phyloP scores from a whole-genome alignment of 1,284 basidiomycete species.

The Athelia sp. region DNA sequence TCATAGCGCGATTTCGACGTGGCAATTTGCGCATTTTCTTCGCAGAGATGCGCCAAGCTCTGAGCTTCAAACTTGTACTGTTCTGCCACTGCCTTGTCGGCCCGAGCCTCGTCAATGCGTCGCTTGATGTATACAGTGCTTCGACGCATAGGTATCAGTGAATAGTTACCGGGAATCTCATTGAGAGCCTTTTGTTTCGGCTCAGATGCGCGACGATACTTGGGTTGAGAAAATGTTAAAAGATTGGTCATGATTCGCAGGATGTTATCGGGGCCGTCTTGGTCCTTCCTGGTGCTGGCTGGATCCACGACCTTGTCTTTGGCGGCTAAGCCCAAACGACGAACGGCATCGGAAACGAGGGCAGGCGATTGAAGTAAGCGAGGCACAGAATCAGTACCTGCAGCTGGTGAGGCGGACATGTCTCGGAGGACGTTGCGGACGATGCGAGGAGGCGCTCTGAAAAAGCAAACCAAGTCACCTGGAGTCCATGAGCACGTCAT shows the following conservation, averaged over 20 bases:
- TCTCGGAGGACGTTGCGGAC: conserved; percentile 53
- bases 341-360: conserved; percentile 63
- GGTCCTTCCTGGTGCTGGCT: conserved; percentile 37
- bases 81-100: conserved; percentile 57
- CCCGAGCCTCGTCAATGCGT: conserved; percentile 48
- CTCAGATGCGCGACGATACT: conserved; percentile 29
- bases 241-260: conserved; percentile 71
- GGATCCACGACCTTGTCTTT: conserved; percentile 38
- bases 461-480: conserved; percentile 87
- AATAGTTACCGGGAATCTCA: conserved; percentile 26
- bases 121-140: conserved; percentile 67
- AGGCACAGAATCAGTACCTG: conserved; percentile 8
- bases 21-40: conserved; percentile 57
- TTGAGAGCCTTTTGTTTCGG: conserved; percentile 26
- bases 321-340: conserved; percentile 53
- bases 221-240: conserved; percentile 55
- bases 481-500: background rate
- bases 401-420: conserved; percentile 40
- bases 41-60: conserved; percentile 46
- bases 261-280: conserved; percentile 44
- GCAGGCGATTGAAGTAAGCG: conserved; percentile 55
- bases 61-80: conserved; percentile 53
- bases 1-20: conserved; percentile 56
- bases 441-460: conserved; percentile 70
- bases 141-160: conserved; percentile 40